phyloP scores from a whole-genome alignment of 192 early-diverging fungal genomes.

The Spizellomyces sp. region DNA sequence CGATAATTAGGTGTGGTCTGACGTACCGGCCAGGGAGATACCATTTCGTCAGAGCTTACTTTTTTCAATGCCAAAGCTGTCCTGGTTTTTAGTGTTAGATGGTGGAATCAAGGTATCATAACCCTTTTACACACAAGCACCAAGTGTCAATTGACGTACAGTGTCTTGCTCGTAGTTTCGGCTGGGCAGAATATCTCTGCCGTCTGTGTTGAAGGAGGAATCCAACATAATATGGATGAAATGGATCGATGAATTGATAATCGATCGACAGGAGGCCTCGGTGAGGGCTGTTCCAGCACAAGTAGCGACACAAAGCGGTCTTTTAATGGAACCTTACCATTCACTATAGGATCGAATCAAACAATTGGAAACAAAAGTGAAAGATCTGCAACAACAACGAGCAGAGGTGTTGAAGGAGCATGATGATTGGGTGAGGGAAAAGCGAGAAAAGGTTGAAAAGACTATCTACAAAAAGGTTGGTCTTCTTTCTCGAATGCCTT shows the following conservation, averaged over 20 bases:
- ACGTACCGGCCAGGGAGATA: too few relatives aligned
- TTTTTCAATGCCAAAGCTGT: constrained; percentile 7
- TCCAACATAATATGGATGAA: constrained; percentile 3
- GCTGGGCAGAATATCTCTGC: constrained; percentile 9
- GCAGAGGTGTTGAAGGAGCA: constrained; percentile 19
- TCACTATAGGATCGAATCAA: background rate
- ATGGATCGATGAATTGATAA: constrained; percentile 25
- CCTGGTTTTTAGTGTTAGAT: constrained; percentile 22
- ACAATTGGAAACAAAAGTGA: constrained; percentile 20
- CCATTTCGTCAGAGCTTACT: background rate
- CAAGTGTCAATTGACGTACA: background rate
- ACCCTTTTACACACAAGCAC: too few relatives aligned
- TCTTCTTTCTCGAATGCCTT: background rate
- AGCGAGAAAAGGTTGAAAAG: constrained; percentile 19
- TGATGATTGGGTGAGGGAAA: constrained; percentile 22
- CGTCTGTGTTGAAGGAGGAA: constrained; percentile 3
- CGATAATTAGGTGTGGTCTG: background rate
- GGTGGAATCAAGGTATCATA: constrained; percentile 17
- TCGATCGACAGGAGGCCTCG: background rate
- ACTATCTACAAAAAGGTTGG: constrained; percentile 29
- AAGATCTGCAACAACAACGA: constrained; percentile 15
- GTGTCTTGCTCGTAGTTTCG: background rate
- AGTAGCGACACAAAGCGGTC: background rate
- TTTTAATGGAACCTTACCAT: background rate
- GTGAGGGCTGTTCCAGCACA: background rate